phyloP scores from a whole-genome alignment of 768 basidiomycete species.

The Hypholoma fasciculare region DNA sequence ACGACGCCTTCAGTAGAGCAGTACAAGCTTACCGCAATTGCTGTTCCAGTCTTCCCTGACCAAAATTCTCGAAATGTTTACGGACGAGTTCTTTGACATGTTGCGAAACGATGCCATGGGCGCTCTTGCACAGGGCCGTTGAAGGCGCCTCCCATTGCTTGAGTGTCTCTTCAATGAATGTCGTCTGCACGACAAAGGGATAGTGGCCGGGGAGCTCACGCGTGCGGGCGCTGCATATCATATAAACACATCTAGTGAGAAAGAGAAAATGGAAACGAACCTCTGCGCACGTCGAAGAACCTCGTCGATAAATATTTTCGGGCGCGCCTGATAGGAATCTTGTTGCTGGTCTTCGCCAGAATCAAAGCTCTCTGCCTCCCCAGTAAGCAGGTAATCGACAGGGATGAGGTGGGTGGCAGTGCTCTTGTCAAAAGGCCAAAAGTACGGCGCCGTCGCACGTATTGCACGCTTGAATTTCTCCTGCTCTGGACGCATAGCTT shows the following conservation, averaged over 20 bases:
- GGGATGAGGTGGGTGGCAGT: conserved; percentile 7
- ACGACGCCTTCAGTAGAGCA: too few species aligned
- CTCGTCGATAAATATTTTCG: not conserved
- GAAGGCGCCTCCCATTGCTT: conserved; percentile 52
- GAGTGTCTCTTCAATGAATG: conserved; percentile 46
- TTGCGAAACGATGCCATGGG: conserved; percentile 34
- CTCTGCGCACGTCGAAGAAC: conserved; percentile 40
- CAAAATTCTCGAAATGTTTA: conserved; percentile 50
- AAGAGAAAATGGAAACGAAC: conserved; percentile 32
- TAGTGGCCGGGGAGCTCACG: conserved; percentile 70
- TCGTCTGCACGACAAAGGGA: conserved; percentile 59
- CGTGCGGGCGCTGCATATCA: conserved; percentile 53
- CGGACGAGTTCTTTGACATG: conserved; percentile 44
- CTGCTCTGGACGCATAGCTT: conserved; percentile 51
- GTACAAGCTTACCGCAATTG: conserved; percentile 34
- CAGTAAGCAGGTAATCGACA: conserved; percentile 19
- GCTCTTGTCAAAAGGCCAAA: conserved; percentile 44
- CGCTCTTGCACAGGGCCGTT: conserved; percentile 38
- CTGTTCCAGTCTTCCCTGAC: conserved; percentile 52
- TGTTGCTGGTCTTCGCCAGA: too few species aligned
- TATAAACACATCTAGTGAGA: not conserved
- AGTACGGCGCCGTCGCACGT: conserved; percentile 53
- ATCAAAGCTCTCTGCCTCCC: conserved; percentile 24
- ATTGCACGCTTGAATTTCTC: conserved; percentile 48
- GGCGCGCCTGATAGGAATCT: too few species aligned